Conservation (phyloP, 768 basidiomycete genomes). For the Naganishia randhawae region DNA sequence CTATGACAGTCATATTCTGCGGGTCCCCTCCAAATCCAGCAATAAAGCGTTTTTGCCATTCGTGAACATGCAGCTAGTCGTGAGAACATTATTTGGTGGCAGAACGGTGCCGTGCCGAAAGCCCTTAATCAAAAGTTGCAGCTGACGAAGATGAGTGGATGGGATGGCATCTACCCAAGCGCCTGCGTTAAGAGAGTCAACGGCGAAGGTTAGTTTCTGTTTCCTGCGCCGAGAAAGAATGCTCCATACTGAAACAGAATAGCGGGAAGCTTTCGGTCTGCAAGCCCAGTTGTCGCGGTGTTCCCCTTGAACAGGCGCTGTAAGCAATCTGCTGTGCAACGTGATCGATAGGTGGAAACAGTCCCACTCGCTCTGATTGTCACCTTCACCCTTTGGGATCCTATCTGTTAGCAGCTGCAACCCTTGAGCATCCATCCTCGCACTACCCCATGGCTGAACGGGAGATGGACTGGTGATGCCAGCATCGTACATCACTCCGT, state of each 20-base stretch:
- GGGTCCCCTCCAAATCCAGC: slow-evolving; percentile 30
- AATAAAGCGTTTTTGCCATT: slow-evolving; percentile 29
- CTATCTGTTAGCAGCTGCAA: slow-evolving; percentile 22
- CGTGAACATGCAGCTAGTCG: slow-evolving; percentile 28
- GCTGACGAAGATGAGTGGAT: slow-evolving; percentile 29
- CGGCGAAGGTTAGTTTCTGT: slow-evolving; percentile 13
- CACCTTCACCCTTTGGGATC: slow-evolving; percentile 17
- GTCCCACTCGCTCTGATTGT: slow-evolving; percentile 9
- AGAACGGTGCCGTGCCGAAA: slow-evolving; percentile 6
- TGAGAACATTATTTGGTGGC: slow-evolving; percentile 27
- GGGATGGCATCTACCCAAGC: background rate
- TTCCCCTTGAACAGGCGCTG: too few species aligned
- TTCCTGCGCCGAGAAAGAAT: slow-evolving; percentile 22
- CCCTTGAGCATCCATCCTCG: slow-evolving; percentile 14
- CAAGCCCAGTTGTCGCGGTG: too few species aligned
- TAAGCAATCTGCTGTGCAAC: background rate
- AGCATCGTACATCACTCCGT: background rate
- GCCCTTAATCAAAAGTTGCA: slow-evolving; percentile 31
- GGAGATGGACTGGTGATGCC: background rate
- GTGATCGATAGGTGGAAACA: slow-evolving; percentile 18
- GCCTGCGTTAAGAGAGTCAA: slow-evolving; percentile 9
- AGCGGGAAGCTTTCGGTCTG: slow-evolving; percentile 2
- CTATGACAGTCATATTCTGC: slow-evolving; percentile 30
- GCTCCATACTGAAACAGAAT: slow-evolving; percentile 20
- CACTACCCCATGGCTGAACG: slow-evolving; percentile 15